phyloP scores from a whole-genome alignment of 148 eudicot genomes.

The Simmondsia chinensis region DNA sequence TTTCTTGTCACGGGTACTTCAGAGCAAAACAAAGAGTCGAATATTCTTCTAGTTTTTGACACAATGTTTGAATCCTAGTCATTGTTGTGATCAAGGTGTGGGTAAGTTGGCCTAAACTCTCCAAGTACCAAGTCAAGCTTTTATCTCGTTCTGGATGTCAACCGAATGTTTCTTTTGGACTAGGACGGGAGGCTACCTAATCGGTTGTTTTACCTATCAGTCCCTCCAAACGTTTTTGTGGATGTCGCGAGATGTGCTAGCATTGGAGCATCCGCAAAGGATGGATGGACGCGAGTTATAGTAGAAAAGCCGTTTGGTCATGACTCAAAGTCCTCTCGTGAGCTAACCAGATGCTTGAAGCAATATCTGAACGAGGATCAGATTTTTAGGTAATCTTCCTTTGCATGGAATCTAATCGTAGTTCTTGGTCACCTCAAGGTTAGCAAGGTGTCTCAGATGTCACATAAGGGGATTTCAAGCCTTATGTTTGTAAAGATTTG shows the following conservation, averaged over 20 bases:
- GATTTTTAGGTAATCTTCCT: slow-evolving; percentile 52
- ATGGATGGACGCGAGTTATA: slow-evolving; percentile 87
- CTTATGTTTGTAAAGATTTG: too few relatives aligned
- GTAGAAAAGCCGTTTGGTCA: slow-evolving; percentile 95
- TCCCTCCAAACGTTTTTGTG: slow-evolving; percentile 76
- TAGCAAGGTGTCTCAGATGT: too few relatives aligned
- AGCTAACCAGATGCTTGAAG: slow-evolving; percentile 50
- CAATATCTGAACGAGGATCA: slow-evolving; percentile 69
- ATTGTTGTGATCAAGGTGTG: too few relatives aligned
- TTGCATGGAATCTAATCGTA: too few relatives aligned
- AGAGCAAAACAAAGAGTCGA: too few relatives aligned
- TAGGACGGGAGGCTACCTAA: slow-evolving; percentile 58
- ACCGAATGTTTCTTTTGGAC: background rate
- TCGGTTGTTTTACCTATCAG: slow-evolving; percentile 76
- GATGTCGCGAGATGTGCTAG: slow-evolving; percentile 70
- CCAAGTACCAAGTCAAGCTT: background rate
- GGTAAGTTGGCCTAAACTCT: background rate
- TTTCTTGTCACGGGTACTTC: too few relatives aligned
- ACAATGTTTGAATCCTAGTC: too few relatives aligned
- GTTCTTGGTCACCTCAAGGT: too few relatives aligned
- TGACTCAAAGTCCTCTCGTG: slow-evolving; percentile 56
- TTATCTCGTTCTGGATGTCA: background rate
- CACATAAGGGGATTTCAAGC: too few relatives aligned
- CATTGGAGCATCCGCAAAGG: slow-evolving; percentile 44
- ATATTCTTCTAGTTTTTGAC: too few relatives aligned